Evolutionary conservation across 23 red algal genomes (phyloP).

Genomic region (Cyanidium caldarium): DNA sequence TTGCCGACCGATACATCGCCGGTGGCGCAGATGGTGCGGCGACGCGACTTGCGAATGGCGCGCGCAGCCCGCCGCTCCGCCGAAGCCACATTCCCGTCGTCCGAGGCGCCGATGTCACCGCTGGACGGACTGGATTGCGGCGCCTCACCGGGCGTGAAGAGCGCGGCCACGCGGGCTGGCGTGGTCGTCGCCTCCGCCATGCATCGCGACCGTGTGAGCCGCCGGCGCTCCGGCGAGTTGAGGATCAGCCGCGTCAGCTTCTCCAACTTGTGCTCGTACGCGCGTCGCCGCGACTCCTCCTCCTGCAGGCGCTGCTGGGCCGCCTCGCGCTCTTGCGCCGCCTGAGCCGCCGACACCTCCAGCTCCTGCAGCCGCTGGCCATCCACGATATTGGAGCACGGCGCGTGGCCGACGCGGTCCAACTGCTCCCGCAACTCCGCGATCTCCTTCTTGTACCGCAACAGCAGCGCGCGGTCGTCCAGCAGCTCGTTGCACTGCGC

Average conservation of each 20-base stretch:
- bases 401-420: neutral
- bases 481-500: constrained; percentile 6
- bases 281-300: neutral
- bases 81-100: too few relatives aligned
- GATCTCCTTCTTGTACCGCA: constrained; percentile 36
- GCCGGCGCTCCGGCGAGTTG: neutral
- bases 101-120: too few relatives aligned
- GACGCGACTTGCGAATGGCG: too few relatives aligned
- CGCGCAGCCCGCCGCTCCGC: too few relatives aligned
- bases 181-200: too few relatives aligned
- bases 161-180: too few relatives aligned
- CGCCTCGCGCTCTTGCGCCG: neutral
- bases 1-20: too few relatives aligned
- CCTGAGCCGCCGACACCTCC: neutral
- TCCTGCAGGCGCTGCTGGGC: neutral
- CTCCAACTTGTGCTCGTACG: constrained; percentile 1
- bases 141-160: too few relatives aligned
- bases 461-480: constrained; percentile 33
- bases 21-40: too few relatives aligned
- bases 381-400: neutral
- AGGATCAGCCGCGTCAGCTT: neutral
- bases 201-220: too few relatives aligned
- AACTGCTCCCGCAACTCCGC: neutral
- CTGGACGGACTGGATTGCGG: too few relatives aligned
- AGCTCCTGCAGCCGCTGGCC: neutral